Evolutionary conservation across 2,329 filamentous ascomycete species (phyloP).

Genomic region (Furcasterigmium sp.): DNA sequence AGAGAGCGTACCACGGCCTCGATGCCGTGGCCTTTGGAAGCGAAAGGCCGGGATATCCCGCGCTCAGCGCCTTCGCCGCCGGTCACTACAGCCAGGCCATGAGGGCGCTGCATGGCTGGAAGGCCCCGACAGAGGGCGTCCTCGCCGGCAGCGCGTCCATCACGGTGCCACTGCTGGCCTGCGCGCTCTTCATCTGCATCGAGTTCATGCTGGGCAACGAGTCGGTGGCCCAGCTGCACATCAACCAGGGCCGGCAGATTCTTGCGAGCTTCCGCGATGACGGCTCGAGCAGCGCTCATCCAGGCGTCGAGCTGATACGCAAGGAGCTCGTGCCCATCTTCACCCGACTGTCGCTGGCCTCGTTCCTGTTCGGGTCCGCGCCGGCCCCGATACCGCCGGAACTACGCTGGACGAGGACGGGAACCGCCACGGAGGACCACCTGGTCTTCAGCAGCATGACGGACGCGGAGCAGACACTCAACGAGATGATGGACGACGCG

Average conservation of each 20-base stretch:
- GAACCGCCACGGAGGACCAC: conserved; percentile 16
- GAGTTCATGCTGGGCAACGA: conserved; percentile 49
- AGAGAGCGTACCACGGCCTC: conserved; percentile 15
- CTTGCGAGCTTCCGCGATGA: conserved; percentile 18
- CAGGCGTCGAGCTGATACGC: conserved; percentile 30
- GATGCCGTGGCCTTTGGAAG: neutral
- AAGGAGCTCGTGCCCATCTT: conserved; percentile 37
- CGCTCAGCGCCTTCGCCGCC: conserved; percentile 27
- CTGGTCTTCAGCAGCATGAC: conserved; percentile 24
- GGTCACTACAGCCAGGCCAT: conserved; percentile 46
- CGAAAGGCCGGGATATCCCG: neutral
- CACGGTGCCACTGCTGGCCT: conserved; percentile 34
- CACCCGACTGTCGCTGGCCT: conserved; percentile 33
- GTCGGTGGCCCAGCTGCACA: conserved; percentile 36
- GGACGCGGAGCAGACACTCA: conserved; percentile 24
- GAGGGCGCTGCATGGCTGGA: conserved; percentile 30
- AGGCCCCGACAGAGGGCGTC: conserved; percentile 20
- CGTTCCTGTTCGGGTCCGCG: conserved; percentile 32
- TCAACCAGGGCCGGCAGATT: conserved; percentile 36
- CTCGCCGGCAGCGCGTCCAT: conserved; percentile 17
- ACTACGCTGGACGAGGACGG: conserved; percentile 22
- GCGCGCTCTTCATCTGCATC: conserved; percentile 46
- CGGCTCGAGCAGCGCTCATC: conserved; percentile 4
- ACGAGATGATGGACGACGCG: conserved; percentile 32
- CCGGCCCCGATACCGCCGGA: conserved; percentile 28